Base-by-base conservation (phyloP, 1,139 yeast genomes). In the Yamadazyma blattariae region DNA sequence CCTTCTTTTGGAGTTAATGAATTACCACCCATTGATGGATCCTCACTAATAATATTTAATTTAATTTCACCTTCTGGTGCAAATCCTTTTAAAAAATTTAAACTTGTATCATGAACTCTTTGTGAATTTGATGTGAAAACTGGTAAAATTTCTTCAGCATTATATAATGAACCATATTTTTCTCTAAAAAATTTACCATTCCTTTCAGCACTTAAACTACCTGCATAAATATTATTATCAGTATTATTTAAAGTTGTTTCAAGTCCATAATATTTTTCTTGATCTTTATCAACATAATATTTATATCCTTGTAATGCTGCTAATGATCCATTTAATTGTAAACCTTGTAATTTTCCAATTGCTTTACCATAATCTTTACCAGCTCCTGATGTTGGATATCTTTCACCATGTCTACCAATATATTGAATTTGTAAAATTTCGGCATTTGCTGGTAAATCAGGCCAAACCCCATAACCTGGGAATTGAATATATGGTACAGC, bases 361-460 rank as follows among this genome's bases (percentile, higher is more conserved):
- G 60, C 56, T 1, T 50, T 46, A 24, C 56, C 52, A 42, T 53
- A 54, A 12, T 43, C 34, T 33, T 48, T 31, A 17, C 69, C 72
- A 14, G 52, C 50, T 21, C 52, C 45, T 13, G 49, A 49, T 3
- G 67, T 57, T 14, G 87, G 88, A 52, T 67, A 83, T 48, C 92
- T 64, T 51, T 82, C 89, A n/a, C 90, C 92, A 48, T 84, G 92
- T 52, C 92, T 73, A 39, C 74, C 67, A 33, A 78, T 59, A 41
- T 78, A 57, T 44, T 78, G 80, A n/a, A 81, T 85, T 54, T 80
- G 88, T 41, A 79, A 80, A 32, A 82, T 65, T 8, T 61, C 54
- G 51, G 86, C 76, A 32, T 67, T 66, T 3, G 53, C 63, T 8
- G 89, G 88, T 29, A 61, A 48, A 20, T 57, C 67, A 24, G 72